Percentiles rank a stretch among this genome's conserved stretches.
These are phyloP conservation scores for Cornus controversa DNA, from an alignment of 148 eudicot species.

Conservation along the genomic window DNA sequence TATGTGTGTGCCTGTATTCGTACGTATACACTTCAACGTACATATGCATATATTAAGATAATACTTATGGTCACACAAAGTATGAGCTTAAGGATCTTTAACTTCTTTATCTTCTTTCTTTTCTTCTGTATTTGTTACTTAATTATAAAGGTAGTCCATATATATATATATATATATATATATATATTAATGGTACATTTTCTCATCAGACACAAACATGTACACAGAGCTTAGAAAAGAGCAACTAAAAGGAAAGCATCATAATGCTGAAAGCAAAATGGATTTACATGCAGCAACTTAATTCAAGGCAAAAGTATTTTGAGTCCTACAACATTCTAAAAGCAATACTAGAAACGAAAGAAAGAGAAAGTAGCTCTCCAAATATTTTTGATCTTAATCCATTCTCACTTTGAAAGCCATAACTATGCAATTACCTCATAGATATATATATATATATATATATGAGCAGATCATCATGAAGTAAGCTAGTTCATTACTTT, in stretches of 20 bases:
- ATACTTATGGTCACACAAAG: neutral
- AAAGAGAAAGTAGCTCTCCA: constrained; percentile 15
- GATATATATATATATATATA: neutral
- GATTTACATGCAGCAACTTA: neutral
- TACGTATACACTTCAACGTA: too few relatives aligned
- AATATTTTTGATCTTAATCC: constrained; percentile 13
- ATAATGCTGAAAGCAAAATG: constrained; percentile 6
- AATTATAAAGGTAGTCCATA: neutral
- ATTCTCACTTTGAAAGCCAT: constrained; percentile 7
- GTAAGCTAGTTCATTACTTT: neutral
- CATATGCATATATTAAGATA: neutral
- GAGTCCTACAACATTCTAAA: constrained; percentile 9
- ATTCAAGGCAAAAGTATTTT: constrained; percentile 1
- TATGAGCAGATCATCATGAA: neutral
- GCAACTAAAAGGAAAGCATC: neutral
- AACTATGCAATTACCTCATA: neutral
- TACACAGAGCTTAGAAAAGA: neutral
- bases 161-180: too few relatives aligned
- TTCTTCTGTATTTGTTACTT: neutral
- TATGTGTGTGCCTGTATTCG: too few relatives aligned
- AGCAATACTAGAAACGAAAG: constrained; percentile 4
- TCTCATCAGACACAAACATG: neutral
- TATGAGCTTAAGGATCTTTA: neutral
- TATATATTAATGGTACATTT: constrained; percentile 2
- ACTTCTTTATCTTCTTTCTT: neutral